Percentiles rank a stretch among this genome's conserved stretches.
These are phyloP conservation scores for Chara braunii DNA, from an alignment of 139 green algal genomes.

Conservation along the genomic window DNA sequence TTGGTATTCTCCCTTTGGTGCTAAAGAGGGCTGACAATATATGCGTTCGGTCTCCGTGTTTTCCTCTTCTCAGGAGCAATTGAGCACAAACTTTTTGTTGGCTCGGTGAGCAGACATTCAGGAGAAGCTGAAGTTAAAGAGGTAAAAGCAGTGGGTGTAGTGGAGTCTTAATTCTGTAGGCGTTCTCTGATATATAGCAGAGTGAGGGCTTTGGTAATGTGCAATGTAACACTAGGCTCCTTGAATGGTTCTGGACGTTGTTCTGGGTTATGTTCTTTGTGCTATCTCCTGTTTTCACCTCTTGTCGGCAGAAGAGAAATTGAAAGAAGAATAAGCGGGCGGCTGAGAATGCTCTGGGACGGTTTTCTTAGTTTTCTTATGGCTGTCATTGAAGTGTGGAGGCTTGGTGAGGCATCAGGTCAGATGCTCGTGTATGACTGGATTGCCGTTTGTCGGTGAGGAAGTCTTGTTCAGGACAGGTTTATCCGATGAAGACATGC, in stretches of 20 bases:
- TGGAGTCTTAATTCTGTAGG: background rate
- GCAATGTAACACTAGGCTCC: background rate
- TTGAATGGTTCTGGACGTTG: background rate
- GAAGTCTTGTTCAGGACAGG: background rate
- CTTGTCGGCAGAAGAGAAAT: constrained; percentile 3
- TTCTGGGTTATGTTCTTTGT: background rate
- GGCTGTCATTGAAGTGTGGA: no score
- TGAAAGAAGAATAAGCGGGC: background rate
- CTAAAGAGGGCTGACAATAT: no score
- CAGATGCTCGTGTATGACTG: background rate
- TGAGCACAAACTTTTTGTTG: constrained; percentile 45
- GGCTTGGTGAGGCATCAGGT: no score
- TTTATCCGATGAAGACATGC: no score
- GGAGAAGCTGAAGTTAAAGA: constrained; percentile 16
- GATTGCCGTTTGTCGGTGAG: background rate
- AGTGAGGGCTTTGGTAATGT: background rate
- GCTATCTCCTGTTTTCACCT: constrained; percentile 4
- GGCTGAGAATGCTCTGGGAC: no score
- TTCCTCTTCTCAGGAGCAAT: constrained; percentile 14
- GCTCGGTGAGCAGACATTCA: constrained; percentile 7
- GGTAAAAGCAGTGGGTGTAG: constrained; percentile 3
- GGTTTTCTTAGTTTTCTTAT: no score
- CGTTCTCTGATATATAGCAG: background rate
- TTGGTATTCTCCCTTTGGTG: no score
- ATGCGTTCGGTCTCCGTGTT: no score